Evolutionary conservation across 306 rosid species (phyloP), one percentile per base, ranked within the genome.

Genomic region (Sechiopsis laciniata): DNA sequence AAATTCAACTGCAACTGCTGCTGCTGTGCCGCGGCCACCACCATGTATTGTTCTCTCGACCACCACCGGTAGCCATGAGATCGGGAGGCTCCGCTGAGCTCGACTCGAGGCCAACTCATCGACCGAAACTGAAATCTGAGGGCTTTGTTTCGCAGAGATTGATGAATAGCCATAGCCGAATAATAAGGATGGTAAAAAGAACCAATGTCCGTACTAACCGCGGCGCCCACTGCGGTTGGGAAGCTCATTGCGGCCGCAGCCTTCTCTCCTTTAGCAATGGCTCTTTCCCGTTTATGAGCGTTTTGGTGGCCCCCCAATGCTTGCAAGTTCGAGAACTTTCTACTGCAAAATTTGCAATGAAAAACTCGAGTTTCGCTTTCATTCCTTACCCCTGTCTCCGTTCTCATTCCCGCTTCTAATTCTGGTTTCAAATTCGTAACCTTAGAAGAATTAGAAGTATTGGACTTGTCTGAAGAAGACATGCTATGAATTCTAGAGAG

Each of bases 281-380:
- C 75, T 72, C 75, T 54, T 20, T 72, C 29, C 7, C 26, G 63
- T 54, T 72, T 72, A 19, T 72, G 75, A 1, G 75, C 62, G 15
- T 72, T 72, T n/a, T 72, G 75, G 55, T 72, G 75, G 17, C 75
- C 75, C 0, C 75, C 75, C 1, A 72, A 72, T 4, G 75, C 75
- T 7, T 72, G 75, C 6, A 72, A 14, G 32, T 55, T 54, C 10
- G 75, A 15, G 75, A 72, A 72, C 32, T 55, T 35, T 32, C 52
- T 72, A 7, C 51, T 19, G 63, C 75, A 72, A 32, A 15, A 53
- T n/a, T 72, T 54, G n/a, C 75, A 72, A 11, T 32, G n/a, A 12
- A 53, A 72, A 29, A 19, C 42, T 3, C 29, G 46, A 24, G 2
- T 54, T 72, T 53, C 13, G 4, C 4, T 7, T 11, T 50, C 55